Evolutionary conservation across 73 alveolate genomes (phyloP), one percentile per base, ranked within the genome.

Genomic region (Tetrahymena thermophila): DNA sequence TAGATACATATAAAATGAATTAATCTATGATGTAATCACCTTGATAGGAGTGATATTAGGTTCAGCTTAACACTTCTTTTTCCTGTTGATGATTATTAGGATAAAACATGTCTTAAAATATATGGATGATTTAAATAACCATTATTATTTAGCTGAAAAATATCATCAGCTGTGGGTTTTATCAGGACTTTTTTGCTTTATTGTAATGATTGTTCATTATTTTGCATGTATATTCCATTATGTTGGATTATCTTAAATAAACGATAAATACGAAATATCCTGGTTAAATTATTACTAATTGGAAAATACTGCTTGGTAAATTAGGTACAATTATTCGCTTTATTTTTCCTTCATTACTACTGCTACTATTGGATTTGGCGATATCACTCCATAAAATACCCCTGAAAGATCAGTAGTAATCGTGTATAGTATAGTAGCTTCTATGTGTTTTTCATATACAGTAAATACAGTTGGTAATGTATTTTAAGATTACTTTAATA

Each of bases 361-460:
- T 35, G 40, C 93, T 3, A 95, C 97, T 28, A 95, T 95, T n/a
- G 97, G 97, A 0, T 95, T 89, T 93, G 97, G 97, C 17, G 97
- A 95, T 95, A 89, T 95, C 10, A 89, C 97, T 3, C 97, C 97
- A 85, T 11, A 95, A 95, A 95, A 94, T 37, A 38, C 56, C 13
- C 43, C 58, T 34, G 97, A 95, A 57, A 95, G 94, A 56, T 56
- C 94, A 0, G 57, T 56, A 44, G 94, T 94, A 14, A 95, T 95
- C 31, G 28, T 96, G 23, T 58, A 94, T 50, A 96, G 94, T 14
- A 43, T 89, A 7, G 57, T 96, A 56, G 57, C 96, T n/a, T 85
- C 97, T 16, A 94, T 84, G 38, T 43, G 89, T 17, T 96, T 85
- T 35, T 83, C 96, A 43, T 96, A 93, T 85, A 83, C 96, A 17